Evolutionary conservation across 176 grass and related monocot species (phyloP).

Genomic region (Poa pratensis): DNA sequence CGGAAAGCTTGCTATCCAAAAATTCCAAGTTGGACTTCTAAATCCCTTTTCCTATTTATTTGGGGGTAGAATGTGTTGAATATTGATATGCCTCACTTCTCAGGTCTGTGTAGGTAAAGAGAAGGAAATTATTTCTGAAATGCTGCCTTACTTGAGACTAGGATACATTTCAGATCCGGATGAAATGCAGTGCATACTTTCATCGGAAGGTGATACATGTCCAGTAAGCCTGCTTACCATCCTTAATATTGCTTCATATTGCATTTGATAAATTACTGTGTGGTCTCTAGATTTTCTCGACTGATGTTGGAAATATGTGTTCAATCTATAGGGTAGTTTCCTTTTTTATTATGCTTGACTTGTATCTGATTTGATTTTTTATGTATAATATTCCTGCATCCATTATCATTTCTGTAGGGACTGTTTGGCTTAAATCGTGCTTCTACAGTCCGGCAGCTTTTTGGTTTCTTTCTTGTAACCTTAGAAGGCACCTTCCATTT

Average conservation of each 20-base stretch:
- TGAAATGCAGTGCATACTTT: conserved; percentile 91
- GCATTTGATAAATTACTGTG: conserved; percentile 7
- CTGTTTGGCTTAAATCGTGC: not conserved
- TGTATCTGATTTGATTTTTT: not conserved
- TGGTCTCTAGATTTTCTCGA: conserved; percentile 11
- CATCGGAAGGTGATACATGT: conserved; percentile 94
- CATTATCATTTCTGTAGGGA: not conserved
- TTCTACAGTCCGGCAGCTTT: conserved; percentile 6
- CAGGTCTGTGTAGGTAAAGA: conserved; percentile 84
- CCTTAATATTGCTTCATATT: not conserved
- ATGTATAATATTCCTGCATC: not conserved
- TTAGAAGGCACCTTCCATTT: conserved; percentile 4
- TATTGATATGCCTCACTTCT: conserved; percentile 42
- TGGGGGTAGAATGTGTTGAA: conserved; percentile 38
- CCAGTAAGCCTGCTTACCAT: conserved; percentile 56
- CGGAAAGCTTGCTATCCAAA: conserved; percentile 93
- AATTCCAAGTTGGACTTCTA: conserved; percentile 69
- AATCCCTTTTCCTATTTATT: conserved; percentile 33
- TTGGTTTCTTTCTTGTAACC: conserved; percentile 27
- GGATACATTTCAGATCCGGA: conserved; percentile 92
- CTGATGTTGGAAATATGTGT: not conserved
- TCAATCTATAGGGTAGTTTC: not conserved
- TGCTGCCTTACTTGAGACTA: conserved; percentile 87
- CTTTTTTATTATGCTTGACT: not conserved
- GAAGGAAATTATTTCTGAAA: conserved; percentile 90